Evolutionary conservation across 2,329 filamentous ascomycete genomes (phyloP).

Genomic region (Trichoderma sp.): DNA sequence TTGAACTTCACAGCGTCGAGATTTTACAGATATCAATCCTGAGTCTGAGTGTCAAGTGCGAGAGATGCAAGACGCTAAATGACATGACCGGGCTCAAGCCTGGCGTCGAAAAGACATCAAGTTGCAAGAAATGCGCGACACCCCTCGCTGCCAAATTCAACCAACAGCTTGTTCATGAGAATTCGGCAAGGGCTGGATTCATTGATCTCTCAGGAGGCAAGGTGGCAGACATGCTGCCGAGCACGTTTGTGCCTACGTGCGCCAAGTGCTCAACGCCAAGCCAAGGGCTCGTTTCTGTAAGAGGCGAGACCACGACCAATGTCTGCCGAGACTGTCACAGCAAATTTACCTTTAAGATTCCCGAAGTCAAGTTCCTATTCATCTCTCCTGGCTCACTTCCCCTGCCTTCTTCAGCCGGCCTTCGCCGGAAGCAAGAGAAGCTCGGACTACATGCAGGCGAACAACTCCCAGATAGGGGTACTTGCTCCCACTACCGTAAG

Average conservation of each 20-base stretch:
- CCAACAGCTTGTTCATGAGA: constrained; percentile 68
- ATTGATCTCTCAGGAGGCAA: constrained; percentile 74
- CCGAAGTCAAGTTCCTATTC: constrained; percentile 73
- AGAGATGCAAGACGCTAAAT: constrained; percentile 70
- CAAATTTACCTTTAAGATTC: constrained; percentile 76
- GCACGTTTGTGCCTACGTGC: constrained; percentile 77
- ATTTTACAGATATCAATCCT: constrained; percentile 67
- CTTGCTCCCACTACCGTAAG: constrained; percentile 58
- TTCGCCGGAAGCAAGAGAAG: constrained; percentile 50
- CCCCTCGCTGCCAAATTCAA: constrained; percentile 56
- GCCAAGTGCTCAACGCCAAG: constrained; percentile 69
- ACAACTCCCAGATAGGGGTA: constrained; percentile 51
- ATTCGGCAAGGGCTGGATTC: constrained; percentile 74
- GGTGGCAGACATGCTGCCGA: constrained; percentile 73
- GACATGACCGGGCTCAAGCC: constrained; percentile 67
- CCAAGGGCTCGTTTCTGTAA: constrained; percentile 67
- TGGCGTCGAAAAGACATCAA: constrained; percentile 48
- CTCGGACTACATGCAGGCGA: constrained; percentile 58
- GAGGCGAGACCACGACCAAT: constrained; percentile 70
- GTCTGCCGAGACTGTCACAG: constrained; percentile 77
- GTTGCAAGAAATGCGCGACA: constrained; percentile 60
- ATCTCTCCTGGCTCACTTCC: constrained; percentile 56
- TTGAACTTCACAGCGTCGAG: constrained; percentile 76
- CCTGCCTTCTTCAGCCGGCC: constrained; percentile 40
- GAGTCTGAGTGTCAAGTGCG: constrained; percentile 72